Conservation (phyloP, 805 yeast species). For the Candida germanica region DNA sequence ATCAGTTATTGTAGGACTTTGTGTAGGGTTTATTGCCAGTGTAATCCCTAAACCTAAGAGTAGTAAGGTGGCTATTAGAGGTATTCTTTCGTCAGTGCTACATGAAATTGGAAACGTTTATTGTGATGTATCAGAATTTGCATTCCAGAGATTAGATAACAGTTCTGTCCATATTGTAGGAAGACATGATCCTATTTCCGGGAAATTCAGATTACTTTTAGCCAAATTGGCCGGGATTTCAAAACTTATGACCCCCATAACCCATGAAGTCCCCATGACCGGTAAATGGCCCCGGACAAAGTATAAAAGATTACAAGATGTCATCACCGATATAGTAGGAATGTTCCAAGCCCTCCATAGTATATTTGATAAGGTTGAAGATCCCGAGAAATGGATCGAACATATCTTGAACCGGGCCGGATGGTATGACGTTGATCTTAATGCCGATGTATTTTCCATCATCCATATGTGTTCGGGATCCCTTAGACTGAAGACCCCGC, state of each 20-base stretch:
- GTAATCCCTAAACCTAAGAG: slow-evolving; percentile 29
- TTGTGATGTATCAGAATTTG: slow-evolving; percentile 26
- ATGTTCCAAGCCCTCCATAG: slow-evolving; percentile 23
- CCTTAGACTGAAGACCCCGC: slow-evolving; percentile 19
- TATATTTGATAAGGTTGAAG: slow-evolving; percentile 24
- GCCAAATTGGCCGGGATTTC: slow-evolving; percentile 20
- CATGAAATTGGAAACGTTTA: slow-evolving; percentile 27
- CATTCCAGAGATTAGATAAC: slow-evolving; percentile 19
- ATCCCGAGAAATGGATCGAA: slow-evolving; percentile 26
- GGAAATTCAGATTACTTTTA: slow-evolving; percentile 19
- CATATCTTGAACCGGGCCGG: slow-evolving; percentile 26
- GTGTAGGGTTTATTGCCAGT: slow-evolving; percentile 28
- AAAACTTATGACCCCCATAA: slow-evolving; percentile 22
- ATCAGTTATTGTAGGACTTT: slow-evolving; percentile 27
- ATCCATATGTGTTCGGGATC: slow-evolving; percentile 30
- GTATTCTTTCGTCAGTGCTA: slow-evolving; percentile 19
- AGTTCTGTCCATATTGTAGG: slow-evolving; percentile 17
- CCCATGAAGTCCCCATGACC: slow-evolving; percentile 26
- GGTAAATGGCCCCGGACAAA: slow-evolving; percentile 32
- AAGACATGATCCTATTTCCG: slow-evolving; percentile 21
- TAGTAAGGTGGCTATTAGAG: slow-evolving; percentile 25
- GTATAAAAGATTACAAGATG: slow-evolving; percentile 20
- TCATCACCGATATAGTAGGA: slow-evolving; percentile 24
- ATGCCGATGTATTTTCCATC: slow-evolving; percentile 27
- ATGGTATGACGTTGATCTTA: slow-evolving; percentile 26